Evolutionary conservation across 345 rosid species (phyloP).

Genomic region (Bruguiera gymnorhiza): DNA sequence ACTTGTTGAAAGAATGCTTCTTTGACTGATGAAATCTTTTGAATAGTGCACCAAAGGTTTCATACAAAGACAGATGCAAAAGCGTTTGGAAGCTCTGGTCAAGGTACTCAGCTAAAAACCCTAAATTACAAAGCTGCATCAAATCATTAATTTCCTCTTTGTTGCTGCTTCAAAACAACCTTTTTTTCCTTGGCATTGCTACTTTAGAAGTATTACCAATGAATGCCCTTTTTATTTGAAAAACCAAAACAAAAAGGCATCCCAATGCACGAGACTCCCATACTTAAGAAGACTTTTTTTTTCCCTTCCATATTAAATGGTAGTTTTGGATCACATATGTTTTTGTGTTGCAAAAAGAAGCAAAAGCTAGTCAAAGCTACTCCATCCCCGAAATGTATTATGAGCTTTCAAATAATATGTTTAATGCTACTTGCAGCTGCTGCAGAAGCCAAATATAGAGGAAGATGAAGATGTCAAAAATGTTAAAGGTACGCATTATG

Average conservation of each 20-base stretch:
- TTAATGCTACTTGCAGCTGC: constrained; percentile 46
- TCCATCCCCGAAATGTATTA: background rate
- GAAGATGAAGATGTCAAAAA: constrained; percentile 35
- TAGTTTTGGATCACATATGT: background rate
- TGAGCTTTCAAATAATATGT: constrained; percentile 14
- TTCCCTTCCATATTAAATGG: constrained; percentile 8
- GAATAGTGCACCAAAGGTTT: constrained; percentile 77
- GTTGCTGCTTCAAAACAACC: background rate
- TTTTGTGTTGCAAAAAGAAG: constrained; percentile 7
- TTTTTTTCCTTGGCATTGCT: background rate
- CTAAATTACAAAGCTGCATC: constrained; percentile 9
- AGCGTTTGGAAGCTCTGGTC: constrained; percentile 61
- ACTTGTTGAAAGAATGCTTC: background rate
- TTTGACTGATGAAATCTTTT: constrained; percentile 18
- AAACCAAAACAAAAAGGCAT: too few relatives aligned
- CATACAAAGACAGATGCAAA: constrained; percentile 82
- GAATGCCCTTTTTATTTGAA: background rate
- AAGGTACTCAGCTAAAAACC: constrained; percentile 46
- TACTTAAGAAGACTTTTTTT: background rate
- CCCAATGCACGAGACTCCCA: background rate
- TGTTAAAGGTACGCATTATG: constrained; percentile 40
- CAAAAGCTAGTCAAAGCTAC: background rate
- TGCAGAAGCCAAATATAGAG: constrained; percentile 36
- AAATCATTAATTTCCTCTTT: background rate
- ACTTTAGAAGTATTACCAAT: background rate